phyloP scores from a whole-genome alignment of 2,329 filamentous ascomycete species.

The Arthrobotrys musiformis region DNA sequence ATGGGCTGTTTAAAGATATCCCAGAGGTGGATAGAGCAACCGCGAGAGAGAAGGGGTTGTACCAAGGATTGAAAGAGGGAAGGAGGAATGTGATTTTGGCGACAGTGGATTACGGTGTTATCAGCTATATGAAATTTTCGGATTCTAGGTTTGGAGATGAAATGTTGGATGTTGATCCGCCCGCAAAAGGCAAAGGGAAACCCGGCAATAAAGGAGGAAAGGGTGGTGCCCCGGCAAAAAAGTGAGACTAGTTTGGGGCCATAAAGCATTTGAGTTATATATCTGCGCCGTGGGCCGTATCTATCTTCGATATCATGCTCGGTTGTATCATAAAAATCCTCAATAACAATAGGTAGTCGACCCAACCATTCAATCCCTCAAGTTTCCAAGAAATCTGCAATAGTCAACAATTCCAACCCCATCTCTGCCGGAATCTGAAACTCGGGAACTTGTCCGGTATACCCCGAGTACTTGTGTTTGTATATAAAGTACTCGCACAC shows the following conservation, averaged over 20 bases:
- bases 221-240: constrained; percentile 60
- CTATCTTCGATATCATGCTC: neutral
- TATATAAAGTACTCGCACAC: constrained; percentile 78
- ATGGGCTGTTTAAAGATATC: constrained; percentile 76
- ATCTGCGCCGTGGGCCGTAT: neutral
- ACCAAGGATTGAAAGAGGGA: constrained; percentile 83
- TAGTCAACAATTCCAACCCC: constrained; percentile 74
- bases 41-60: constrained; percentile 69
- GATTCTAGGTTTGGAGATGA: constrained; percentile 84
- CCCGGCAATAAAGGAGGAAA: constrained; percentile 60
- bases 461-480: constrained; percentile 72
- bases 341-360: neutral
- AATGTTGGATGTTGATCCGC: constrained; percentile 71
- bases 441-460: constrained; percentile 70
- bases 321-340: neutral
- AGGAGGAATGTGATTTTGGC: constrained; percentile 85
- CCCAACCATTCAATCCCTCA: neutral
- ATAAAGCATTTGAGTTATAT: neutral
- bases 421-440: constrained; percentile 76
- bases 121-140: constrained; percentile 84
- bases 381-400: constrained; percentile 71
- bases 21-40: constrained; percentile 70
- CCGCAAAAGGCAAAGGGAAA: constrained; percentile 62
- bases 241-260: neutral
- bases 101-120: constrained; percentile 87